phyloP scores from a whole-genome alignment of 1,284 basidiomycete genomes.

The Anthracocystis walkeri region DNA sequence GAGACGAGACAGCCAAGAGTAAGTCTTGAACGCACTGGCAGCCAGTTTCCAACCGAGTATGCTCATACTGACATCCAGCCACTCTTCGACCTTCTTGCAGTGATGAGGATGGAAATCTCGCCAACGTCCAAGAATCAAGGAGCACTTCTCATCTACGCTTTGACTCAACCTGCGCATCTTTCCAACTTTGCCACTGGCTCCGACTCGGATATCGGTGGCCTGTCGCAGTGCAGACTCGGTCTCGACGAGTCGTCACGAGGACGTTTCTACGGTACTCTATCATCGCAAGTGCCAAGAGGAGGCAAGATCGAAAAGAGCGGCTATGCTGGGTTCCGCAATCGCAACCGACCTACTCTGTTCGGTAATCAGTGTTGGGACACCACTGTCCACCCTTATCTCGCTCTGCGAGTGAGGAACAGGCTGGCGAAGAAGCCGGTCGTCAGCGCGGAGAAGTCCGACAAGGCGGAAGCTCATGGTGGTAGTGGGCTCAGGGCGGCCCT shows the following conservation, averaged over 20 bases:
- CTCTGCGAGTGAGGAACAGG: conserved; percentile 77
- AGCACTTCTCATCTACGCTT: conserved; percentile 53
- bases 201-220: conserved; percentile 86
- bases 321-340: conserved; percentile 83
- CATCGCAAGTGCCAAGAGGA: conserved; percentile 67
- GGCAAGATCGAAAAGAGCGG: conserved; percentile 70
- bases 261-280: conserved; percentile 69
- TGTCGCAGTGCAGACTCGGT: conserved; percentile 73
- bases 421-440: conserved; percentile 37
- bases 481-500: conserved; percentile 52
- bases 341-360: conserved; percentile 77
- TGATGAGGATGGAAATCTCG: conserved; percentile 66
- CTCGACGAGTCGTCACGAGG: conserved; percentile 56
- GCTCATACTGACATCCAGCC: conserved; percentile 9
- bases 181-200: conserved; percentile 77
- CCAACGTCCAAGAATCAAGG: conserved; percentile 48
- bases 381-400: conserved; percentile 81
- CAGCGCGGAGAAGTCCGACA: conserved; percentile 13
- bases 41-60: not conserved
- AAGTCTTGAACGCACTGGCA: conserved; percentile 6
- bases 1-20: conserved; percentile 60
- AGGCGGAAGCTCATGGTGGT: conserved; percentile 8
- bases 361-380: conserved; percentile 84
- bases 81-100: conserved; percentile 8
- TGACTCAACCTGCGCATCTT: conserved; percentile 48